Conservation (phyloP, 768 basidiomycete species). For the Albatrellus ellisii region DNA sequence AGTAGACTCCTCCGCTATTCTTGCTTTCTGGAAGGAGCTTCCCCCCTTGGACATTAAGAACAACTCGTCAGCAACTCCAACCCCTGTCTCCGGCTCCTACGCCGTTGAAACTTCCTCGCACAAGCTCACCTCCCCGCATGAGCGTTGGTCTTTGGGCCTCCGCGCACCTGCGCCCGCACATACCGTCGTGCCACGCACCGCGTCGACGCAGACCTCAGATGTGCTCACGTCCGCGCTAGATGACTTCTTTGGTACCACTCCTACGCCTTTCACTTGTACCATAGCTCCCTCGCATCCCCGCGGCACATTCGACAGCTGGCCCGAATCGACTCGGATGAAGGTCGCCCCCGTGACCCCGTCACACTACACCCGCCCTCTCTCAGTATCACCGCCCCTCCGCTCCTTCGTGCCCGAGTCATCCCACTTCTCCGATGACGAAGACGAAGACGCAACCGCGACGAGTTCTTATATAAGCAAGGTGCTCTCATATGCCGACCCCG, state of each 20-base stretch:
- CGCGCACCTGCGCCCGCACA: not conserved
- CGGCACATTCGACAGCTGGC: constrained; percentile 3
- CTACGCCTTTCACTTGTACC: not conserved
- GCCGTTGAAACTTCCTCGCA: not conserved
- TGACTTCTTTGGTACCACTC: not conserved
- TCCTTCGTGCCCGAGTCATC: not conserved
- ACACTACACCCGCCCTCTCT: constrained; percentile 1
- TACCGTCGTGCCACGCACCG: not conserved
- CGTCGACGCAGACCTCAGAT: not conserved
- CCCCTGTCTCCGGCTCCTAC: not conserved
- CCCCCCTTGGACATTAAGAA: no score
- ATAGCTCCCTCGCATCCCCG: no score
- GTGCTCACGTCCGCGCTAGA: not conserved
- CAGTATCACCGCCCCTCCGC: not conserved
- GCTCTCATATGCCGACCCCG: no score
- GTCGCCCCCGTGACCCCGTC: not conserved
- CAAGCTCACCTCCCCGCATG: not conserved
- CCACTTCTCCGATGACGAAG: no score
- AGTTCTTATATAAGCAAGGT: no score
- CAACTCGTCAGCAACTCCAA: no score
- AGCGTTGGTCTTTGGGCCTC: no score
- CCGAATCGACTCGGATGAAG: not conserved
- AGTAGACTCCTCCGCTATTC: no score
- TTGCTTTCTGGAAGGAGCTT: no score
- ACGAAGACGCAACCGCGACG: constrained; percentile 21